phyloP scores from a whole-genome alignment of 2,329 filamentous ascomycete species.

The Hirsutella rhossiliensis region DNA sequence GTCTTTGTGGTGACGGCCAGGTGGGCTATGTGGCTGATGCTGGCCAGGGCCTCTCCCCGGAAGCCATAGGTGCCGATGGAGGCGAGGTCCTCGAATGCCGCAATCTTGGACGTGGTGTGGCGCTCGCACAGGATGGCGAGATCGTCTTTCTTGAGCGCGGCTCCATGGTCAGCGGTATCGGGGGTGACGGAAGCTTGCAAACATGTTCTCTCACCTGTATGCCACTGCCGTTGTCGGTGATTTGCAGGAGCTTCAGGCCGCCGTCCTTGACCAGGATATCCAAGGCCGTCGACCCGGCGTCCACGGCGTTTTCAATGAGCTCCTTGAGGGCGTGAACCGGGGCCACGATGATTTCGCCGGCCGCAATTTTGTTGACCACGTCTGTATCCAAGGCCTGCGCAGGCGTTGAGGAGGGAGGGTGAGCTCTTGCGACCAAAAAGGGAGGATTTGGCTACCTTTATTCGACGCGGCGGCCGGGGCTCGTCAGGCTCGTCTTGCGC shows the following conservation, averaged over 20 bases:
- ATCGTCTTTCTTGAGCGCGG: slow-evolving; percentile 61
- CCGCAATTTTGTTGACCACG: slow-evolving; percentile 97
- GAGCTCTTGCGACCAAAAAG: neutral
- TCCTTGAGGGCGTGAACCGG: slow-evolving; percentile 95
- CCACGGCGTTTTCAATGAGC: slow-evolving; percentile 91
- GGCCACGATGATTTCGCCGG: slow-evolving; percentile 95
- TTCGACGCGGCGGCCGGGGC: slow-evolving; percentile 31
- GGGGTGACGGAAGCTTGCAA: neutral
- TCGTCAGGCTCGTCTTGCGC: slow-evolving; percentile 24
- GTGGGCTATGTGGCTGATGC: slow-evolving; percentile 97
- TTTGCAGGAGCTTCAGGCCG: slow-evolving; percentile 87
- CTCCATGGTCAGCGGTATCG: neutral
- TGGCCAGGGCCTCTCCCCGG: slow-evolving; percentile 87
- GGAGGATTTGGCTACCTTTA: slow-evolving; percentile 22
- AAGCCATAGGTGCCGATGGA: slow-evolving; percentile 96
- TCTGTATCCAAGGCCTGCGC: slow-evolving; percentile 73
- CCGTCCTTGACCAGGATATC: slow-evolving; percentile 93
- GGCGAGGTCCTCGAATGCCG: slow-evolving; percentile 81
- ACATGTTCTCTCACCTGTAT: slow-evolving; percentile 58
- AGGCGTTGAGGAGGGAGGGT: neutral
- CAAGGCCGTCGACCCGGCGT: slow-evolving; percentile 85
- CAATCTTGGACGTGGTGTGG: slow-evolving; percentile 93
- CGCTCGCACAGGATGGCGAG: slow-evolving; percentile 85
- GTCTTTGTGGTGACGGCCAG: slow-evolving; percentile 91
- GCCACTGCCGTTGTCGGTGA: slow-evolving; percentile 92